phyloP scores from a whole-genome alignment of 441 rosid species.

The Adansonia rubrostipa region DNA sequence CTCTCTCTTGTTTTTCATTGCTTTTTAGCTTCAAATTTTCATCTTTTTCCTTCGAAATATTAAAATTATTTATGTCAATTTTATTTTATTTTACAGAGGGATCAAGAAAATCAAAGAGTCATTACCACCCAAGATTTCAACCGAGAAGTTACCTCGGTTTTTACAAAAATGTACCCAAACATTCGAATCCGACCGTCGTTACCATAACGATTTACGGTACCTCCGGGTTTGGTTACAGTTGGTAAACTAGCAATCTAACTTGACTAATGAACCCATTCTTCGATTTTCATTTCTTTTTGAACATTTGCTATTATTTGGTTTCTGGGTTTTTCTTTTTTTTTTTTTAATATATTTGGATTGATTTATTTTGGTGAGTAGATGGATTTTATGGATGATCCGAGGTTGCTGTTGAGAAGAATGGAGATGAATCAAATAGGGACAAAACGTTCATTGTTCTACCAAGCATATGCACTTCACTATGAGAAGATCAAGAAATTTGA shows the following conservation, averaged over 20 bases:
- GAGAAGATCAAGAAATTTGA: constrained; percentile 87
- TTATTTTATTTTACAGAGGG: constrained; percentile 52
- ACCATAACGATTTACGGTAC: constrained; percentile 76
- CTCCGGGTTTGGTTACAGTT: constrained; percentile 91
- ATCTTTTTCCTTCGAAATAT: background rate
- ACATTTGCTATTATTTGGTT: constrained; percentile 11
- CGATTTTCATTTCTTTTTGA: constrained; percentile 8
- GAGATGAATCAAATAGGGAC: constrained; percentile 73
- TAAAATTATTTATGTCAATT: background rate
- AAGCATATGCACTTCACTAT: constrained; percentile 85
- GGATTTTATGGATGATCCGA: constrained; percentile 93
- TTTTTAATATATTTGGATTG: background rate
- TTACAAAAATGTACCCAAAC: constrained; percentile 76
- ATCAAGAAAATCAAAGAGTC: constrained; percentile 73
- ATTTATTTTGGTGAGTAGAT: constrained; percentile 47
- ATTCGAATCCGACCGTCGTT: constrained; percentile 77
- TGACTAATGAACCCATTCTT: background rate
- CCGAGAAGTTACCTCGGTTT: constrained; percentile 86
- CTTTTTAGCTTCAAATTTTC: background rate
- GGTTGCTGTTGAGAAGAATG: constrained; percentile 67
- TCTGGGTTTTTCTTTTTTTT: constrained; percentile 15
- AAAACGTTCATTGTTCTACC: constrained; percentile 75
- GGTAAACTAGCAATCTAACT: constrained; percentile 45
- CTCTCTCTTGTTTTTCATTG: background rate
- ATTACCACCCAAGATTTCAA: constrained; percentile 52